Evolutionary conservation across 768 basidiomycete genomes (phyloP), one percentile per base, ranked within the genome.

Genomic region (Pleurotus tuoliensis): DNA sequence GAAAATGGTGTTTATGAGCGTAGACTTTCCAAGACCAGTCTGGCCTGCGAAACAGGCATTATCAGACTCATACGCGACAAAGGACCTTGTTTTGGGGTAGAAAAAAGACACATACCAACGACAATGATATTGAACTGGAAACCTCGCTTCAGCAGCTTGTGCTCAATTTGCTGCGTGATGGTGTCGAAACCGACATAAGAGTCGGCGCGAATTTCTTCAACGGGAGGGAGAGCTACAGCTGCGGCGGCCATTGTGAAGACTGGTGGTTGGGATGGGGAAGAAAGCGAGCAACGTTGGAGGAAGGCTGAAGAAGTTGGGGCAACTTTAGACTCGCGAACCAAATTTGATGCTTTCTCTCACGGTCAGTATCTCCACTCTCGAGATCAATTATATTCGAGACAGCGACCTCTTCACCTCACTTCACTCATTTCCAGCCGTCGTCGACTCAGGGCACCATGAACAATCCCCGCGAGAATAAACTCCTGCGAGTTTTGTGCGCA

Each of bases 51-150:
- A 24, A 7, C 8, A 25, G 45, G 46, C 41, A 55, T 27, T 25
- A 43, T 60, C 50, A 20, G 27, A 52, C 52, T 58, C 53, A 56
- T 48, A 58, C 9, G 49, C 47, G 47, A 5, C 41, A 34, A 47
- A 13, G 11, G 61, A 58, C 13, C 41, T 9, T 16, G 9, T 43
- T 44, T 16, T 18, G 12, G 22, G 47, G 25, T 40, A 38, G 46
- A 46, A 56, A 61, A 47, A 39, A 41, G 47, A 45, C 51, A 82
- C 88, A 66, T 63, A 95, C 95, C 96, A 64, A 89, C 96, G 59
- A 93, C 90, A 68, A 98, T 98, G 59, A 97, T 90, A 68, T 98
- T 98, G 84, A 98, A 98, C 80, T 98, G 93, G 82, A 98, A 98
- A 59, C 96, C 96, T 61, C 96, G 87, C 78, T 98, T 98, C 77